These are phyloP conservation scores for Pulveroboletus sp. DNA, from an alignment of 768 basidiomycete genomes.

Conservation along the genomic window DNA sequence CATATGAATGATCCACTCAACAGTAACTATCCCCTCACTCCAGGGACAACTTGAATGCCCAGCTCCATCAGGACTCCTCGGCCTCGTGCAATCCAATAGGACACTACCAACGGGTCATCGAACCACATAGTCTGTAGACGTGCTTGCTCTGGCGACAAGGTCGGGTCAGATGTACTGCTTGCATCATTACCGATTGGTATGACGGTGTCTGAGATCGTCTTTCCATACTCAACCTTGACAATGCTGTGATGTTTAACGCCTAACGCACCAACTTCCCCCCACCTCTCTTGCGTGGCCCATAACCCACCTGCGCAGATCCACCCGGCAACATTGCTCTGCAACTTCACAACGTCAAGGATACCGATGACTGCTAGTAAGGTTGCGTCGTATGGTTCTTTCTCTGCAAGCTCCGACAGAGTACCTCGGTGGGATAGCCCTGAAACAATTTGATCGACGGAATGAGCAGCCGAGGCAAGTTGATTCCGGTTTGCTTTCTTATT, in stretches of 20 bases:
- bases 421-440: background rate
- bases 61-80: slow-evolving; percentile 44
- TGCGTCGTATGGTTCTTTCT: slow-evolving; percentile 38
- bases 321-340: slow-evolving; percentile 58
- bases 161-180: slow-evolving; percentile 8
- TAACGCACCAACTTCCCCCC: background rate
- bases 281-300: slow-evolving; percentile 11
- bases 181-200: slow-evolving; percentile 14
- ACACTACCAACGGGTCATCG: slow-evolving; percentile 37
- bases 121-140: slow-evolving; percentile 44
- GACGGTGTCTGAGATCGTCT: background rate
- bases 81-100: slow-evolving; percentile 52
- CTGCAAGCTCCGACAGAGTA: background rate
- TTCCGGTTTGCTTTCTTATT: slow-evolving; percentile 5
- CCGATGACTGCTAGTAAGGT: slow-evolving; percentile 62
- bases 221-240: background rate
- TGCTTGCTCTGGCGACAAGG: slow-evolving; percentile 2
- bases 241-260: background rate
- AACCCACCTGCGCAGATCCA: slow-evolving; percentile 63
- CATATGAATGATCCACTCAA: background rate
- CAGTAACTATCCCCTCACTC: slow-evolving; percentile 29
- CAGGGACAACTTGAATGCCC: slow-evolving; percentile 43
- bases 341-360: slow-evolving; percentile 53
- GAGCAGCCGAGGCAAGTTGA: background rate
- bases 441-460: background rate